Conservation (phyloP, 163 green algal genomes). For the Picocystis sp. region DNA sequence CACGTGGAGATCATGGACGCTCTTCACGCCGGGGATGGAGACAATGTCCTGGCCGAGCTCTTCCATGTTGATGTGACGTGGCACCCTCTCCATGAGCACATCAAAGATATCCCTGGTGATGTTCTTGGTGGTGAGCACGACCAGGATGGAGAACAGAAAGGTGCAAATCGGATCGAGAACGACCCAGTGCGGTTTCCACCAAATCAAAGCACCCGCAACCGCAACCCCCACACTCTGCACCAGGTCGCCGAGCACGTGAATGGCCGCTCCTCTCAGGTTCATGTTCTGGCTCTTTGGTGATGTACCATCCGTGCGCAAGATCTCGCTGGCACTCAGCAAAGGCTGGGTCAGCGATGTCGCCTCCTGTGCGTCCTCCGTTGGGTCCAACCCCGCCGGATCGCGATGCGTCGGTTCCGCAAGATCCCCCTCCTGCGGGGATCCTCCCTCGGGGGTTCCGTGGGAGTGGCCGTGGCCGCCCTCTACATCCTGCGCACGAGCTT, state of each 20-base stretch:
- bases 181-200: slow-evolving; percentile 33
- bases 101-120: slow-evolving; percentile 72
- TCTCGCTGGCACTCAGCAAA: too few relatives aligned
- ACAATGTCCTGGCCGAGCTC: slow-evolving; percentile 17
- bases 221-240: slow-evolving; percentile 77
- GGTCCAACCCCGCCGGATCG: too few relatives aligned
- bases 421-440: too few relatives aligned
- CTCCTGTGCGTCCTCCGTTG: too few relatives aligned
- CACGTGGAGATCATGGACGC: slow-evolving; percentile 82
- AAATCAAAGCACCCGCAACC: slow-evolving; percentile 69
- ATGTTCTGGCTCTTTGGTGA: slow-evolving; percentile 31
- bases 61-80: slow-evolving; percentile 36
- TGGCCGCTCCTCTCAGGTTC: slow-evolving; percentile 67
- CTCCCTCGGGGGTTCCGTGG: too few relatives aligned
- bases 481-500: too few relatives aligned
- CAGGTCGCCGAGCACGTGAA: slow-evolving; percentile 87
- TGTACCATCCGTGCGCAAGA: too few relatives aligned
- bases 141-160: slow-evolving; percentile 80
- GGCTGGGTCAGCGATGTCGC: too few relatives aligned
- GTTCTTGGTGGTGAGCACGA: slow-evolving; percentile 62
- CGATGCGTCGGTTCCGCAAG: too few relatives aligned
- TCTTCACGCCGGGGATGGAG: slow-evolving; percentile 33
- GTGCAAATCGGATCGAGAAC: slow-evolving; percentile 77
- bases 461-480: too few relatives aligned
- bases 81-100: slow-evolving; percentile 85